A percentile compares a stretch with the other conserved stretches of the same genome.
These are phyloP conservation scores for Nannizziopsis arthrosporioides DNA, from an alignment of 2,329 filamentous ascomycete species.

Conservation along the genomic window DNA sequence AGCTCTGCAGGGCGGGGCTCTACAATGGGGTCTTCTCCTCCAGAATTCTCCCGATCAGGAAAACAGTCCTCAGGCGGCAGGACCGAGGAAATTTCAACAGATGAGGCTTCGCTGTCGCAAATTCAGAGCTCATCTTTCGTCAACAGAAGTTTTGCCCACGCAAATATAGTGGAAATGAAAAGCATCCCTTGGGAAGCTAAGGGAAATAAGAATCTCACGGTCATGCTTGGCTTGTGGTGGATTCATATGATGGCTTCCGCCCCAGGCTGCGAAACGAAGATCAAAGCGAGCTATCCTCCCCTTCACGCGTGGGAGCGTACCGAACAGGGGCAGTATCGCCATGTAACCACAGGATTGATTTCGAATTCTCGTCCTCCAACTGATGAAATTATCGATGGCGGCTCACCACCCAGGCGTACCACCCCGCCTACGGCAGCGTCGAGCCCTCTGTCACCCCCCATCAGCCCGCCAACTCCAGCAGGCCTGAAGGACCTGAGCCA, in stretches of 20 bases:
- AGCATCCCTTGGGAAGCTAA: slow-evolving; percentile 11
- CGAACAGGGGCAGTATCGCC: not conserved
- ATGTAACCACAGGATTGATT: not conserved
- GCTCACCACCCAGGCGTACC: not conserved
- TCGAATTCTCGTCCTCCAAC: not conserved
- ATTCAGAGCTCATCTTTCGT: no score
- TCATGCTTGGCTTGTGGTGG: slow-evolving; percentile 14
- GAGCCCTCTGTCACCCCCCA: not conserved
- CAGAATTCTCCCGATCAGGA: no score
- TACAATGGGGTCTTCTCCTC: no score
- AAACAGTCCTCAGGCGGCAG: no score
- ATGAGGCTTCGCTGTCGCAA: no score
- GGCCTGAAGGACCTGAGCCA: no score
- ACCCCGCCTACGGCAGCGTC: not conserved
- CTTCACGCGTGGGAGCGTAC: slow-evolving; percentile 8
- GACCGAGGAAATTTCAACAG: not conserved
- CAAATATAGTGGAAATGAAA: slow-evolving; percentile 13
- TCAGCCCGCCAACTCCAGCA: no score
- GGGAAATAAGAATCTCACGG: slow-evolving; percentile 7
- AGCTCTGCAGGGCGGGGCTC: no score
- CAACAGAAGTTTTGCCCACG: no score
- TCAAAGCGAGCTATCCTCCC: slow-evolving; percentile 1
- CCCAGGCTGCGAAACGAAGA: slow-evolving; percentile 4
- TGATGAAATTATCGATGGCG: not conserved
- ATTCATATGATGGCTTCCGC: slow-evolving; percentile 13